Evolutionary conservation across 257 asterid species (phyloP), one percentile per base, ranked within the genome.

Genomic region (Paraleonurus japonicus): DNA sequence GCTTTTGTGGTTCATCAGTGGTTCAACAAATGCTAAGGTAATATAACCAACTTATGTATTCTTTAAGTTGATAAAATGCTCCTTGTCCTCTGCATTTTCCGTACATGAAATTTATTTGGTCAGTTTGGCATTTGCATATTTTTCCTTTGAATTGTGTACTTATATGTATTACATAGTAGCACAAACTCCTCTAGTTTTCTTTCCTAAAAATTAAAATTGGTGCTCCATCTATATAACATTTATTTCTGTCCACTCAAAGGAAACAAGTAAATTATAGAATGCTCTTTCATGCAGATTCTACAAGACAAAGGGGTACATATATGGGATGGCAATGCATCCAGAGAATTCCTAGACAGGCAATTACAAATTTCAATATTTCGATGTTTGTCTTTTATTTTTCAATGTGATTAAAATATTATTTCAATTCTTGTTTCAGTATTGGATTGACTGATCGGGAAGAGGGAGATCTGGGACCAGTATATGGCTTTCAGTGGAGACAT

Each of bases 1-100:
- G 80, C 96, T 95, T 71, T 72, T 95, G 83, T 92, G 99, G 99
- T 95, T 95, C 82, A 83, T 95, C 75, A 95, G 98, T 80, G 99
- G 99, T 54, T 89, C 97, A 28, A 92, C 99, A 71, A 95, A 85
- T 92, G 96, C 97, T 28, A 95, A 87, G 89, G 99, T 92, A 81
- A 77, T 30, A 13, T 39, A 13, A 35, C 62, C 39, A 15, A 13
- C 35, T 75, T 61, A 7, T 26, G 6, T 43, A 26, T 73, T 30
- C 41, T 37, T 50, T 37, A 3, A 7, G 3, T 23, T 33, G 54
- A 47, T 27, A 53, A 53, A 65, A 37, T 53, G 51, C 60, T 61
- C 19, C 3, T 66, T 9, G n/a, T 78, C 43, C 67, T 59, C 9
- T 55, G 24, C 66, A n/a, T 50, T 41, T 57, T 7, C 66, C 50